Evolutionary conservation across 805 yeast species (phyloP).

Genomic region (Wickerhamomyces kurtzmanii): DNA sequence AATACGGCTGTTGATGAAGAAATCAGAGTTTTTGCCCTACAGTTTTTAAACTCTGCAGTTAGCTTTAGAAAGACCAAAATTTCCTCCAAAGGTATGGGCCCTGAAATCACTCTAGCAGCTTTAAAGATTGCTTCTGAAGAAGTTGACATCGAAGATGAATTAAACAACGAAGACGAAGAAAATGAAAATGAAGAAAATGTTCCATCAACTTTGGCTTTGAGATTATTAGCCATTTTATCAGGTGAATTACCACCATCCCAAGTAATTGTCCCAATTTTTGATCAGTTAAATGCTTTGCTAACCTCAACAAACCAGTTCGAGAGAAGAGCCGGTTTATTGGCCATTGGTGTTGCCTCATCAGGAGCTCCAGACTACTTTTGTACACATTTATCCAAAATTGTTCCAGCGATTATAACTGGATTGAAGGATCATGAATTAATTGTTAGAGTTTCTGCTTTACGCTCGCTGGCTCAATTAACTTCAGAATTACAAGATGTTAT

Average conservation of each 20-base stretch:
- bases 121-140: slow-evolving; percentile 75
- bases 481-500: slow-evolving; percentile 77
- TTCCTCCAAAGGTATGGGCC: slow-evolving; percentile 74
- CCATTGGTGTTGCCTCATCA: slow-evolving; percentile 73
- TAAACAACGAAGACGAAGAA: slow-evolving; percentile 76
- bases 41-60: slow-evolving; percentile 71
- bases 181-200: slow-evolving; percentile 89
- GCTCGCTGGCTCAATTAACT: slow-evolving; percentile 69
- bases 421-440: slow-evolving; percentile 63
- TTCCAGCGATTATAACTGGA: slow-evolving; percentile 67
- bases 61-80: slow-evolving; percentile 77
- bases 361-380: slow-evolving; percentile 94
- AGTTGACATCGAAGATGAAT: slow-evolving; percentile 65
- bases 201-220: slow-evolving; percentile 68
- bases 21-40: slow-evolving; percentile 72
- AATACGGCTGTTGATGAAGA: slow-evolving; percentile 68
- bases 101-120: slow-evolving; percentile 64
- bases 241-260: slow-evolving; percentile 88
- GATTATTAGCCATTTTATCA: slow-evolving; percentile 71
- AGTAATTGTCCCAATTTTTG: slow-evolving; percentile 72
- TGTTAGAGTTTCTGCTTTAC: slow-evolving; percentile 81
- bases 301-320: slow-evolving; percentile 60
- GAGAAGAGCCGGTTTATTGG: slow-evolving; percentile 79
- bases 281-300: slow-evolving; percentile 46
- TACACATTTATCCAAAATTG: slow-evolving; percentile 61